Evolutionary conservation across 257 asterid genomes (phyloP), one percentile per base, ranked within the genome.

Genomic region (Vinca minor): DNA sequence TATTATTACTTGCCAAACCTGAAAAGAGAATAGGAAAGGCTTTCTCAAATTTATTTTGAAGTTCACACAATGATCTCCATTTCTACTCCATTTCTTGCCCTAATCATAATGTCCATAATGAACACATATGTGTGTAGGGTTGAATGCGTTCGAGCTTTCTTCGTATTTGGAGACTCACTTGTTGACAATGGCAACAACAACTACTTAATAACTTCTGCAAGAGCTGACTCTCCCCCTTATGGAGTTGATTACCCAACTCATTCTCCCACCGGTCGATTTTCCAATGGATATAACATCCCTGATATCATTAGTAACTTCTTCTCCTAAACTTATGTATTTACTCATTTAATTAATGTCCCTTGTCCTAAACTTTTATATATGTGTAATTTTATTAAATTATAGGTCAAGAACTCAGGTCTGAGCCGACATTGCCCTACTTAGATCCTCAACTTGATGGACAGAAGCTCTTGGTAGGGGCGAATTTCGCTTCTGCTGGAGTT

Each of bases 401-500:
- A 86, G 96, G 96, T 49, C 81, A 85, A 69, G 66, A 68, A n/a
- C 82, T 89, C 15, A 95, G 95, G 8, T 82, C 88, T 4, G 95
- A 89, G 61, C 47, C 92, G 29, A 85, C 95, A n/a, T 29, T 89
- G 72, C 54, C 97, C 0, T 89, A 89, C 70, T 76, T 89, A 70
- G 66, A 48, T 67, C 97, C 95, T 0, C 73, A 64, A 59, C 78
- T 87, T 11, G 73, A 9, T 21, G 97, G 97, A 21, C 41, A 73
- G n/a, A 83, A 74, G 50, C 77, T 89, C 10, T 64, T 89, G 39
- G 89, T 85, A 32, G 97, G 97, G 55, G 97, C 97, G n/a, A 89
- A 89, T 64, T 87, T 89, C 15, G 97, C 95, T 20, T 89, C 97
- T 0, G 96, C 96, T 1, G 96, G 96, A 56, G 75, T 89, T 23